These are phyloP conservation scores for Delonix regia DNA, from an alignment of 306 rosid genomes.

Conservation along the genomic window DNA sequence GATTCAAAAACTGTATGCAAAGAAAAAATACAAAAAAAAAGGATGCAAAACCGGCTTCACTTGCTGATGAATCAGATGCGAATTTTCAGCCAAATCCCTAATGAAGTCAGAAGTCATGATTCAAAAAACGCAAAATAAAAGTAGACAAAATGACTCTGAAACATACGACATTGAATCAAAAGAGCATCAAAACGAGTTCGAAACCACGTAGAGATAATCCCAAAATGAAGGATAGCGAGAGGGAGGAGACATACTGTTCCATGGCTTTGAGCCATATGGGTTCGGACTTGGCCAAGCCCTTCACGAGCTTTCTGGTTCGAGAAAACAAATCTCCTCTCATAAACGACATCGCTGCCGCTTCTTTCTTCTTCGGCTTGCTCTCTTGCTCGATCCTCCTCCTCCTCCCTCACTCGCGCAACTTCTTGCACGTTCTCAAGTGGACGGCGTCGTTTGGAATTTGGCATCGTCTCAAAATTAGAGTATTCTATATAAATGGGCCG, in stretches of 20 bases:
- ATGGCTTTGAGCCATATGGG: conserved; percentile 95
- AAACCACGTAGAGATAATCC: background rate
- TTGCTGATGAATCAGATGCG: background rate
- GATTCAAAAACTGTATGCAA: background rate
- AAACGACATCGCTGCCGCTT: conserved; percentile 65
- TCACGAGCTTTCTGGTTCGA: conserved; percentile 78
- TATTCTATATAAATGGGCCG: no score
- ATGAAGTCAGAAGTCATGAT: background rate
- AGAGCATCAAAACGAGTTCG: background rate
- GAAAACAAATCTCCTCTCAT: conserved; percentile 73
- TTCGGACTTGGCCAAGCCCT: conserved; percentile 80
- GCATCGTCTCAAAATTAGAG: no score
- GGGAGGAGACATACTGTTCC: conserved; percentile 64
- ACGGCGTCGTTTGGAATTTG: background rate
- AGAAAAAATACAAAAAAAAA: background rate
- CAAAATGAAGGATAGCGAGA: conserved; percentile 8
- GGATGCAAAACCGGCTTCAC: background rate
- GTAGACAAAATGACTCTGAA: background rate
- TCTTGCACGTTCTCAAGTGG: background rate
- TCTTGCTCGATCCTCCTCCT: background rate
- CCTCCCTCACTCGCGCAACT: background rate
- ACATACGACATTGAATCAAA: background rate
- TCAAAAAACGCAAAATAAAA: background rate
- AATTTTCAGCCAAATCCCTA: background rate
- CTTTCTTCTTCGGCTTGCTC: conserved; percentile 8